Evolutionary conservation across 176 grass and related monocot genomes (phyloP), one percentile per base, ranked within the genome.

Genomic region (Urochloa ruziziensis): DNA sequence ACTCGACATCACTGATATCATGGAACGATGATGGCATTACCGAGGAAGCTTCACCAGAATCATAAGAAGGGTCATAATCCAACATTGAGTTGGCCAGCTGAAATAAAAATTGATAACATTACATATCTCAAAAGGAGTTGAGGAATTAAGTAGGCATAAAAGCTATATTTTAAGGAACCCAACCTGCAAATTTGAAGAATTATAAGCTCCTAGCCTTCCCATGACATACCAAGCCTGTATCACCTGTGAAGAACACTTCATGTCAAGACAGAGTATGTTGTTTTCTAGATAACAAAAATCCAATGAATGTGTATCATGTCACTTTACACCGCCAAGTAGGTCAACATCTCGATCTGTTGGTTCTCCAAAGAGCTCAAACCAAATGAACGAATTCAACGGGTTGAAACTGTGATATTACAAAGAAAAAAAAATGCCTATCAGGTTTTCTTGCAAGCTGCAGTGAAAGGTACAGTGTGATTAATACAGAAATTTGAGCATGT

Each of bases 121-220:
- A 37, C 18, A 30, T 54, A 13, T 52, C 42, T 58, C n/a, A 7
- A 40, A 79, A 44, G 49, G 4, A 62, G 8, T 24, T 3, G 3
- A 13, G 28, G 15, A 40, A 63, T 51, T 33, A 58, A 57, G 36
- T 33, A 30, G 34, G 5, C 34, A 66, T 49, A 18, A 29, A 21
- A 82, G 10, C 27, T 14, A 46, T 2, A 87, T 42, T 73, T 59
- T 34, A 42, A 79, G 24, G 80, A 86, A 69, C 10, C 59, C 47
- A 84, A 97, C 95, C 95, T 94, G 95, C 78, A 98, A 88, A 94
- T 98, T 98, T 48, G 90, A 91, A 87, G 92, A 94, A 73, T 98
- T 94, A 76, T 88, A 93, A 86, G 90, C 88, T 75, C 95, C 95
- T 77, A 94, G 76, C 12, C 95, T 94, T 83, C 95, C 95, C 92